These are phyloP conservation scores for Solanum paucissectum DNA, from an alignment of 257 asterid genomes.

Conservation along the genomic window DNA sequence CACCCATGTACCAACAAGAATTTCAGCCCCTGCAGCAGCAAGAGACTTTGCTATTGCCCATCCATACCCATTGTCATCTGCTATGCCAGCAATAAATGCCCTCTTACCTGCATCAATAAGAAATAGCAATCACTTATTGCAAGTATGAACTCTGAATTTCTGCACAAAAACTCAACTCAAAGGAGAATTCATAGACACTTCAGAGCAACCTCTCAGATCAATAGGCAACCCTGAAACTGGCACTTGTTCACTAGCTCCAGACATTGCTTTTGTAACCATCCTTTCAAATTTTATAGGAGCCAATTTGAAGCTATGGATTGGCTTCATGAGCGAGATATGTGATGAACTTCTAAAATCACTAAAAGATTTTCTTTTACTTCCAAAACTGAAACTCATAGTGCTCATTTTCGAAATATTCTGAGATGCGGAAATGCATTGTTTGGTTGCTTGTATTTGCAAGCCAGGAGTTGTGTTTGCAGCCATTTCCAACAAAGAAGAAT, in stretches of 20 bases:
- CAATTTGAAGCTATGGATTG: slow-evolving; percentile 16
- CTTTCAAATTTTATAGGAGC: slow-evolving; percentile 18
- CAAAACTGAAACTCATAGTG: slow-evolving; percentile 36
- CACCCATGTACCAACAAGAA: slow-evolving; percentile 98
- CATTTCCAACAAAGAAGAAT: slow-evolving; percentile 31
- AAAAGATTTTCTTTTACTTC: slow-evolving; percentile 29
- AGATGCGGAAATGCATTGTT: slow-evolving; percentile 25
- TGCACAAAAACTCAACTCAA: neutral
- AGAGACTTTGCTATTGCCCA: slow-evolving; percentile 8
- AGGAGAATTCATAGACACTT: neutral
- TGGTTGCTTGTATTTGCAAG: slow-evolving; percentile 29
- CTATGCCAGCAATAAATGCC: slow-evolving; percentile 27
- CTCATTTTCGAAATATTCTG: slow-evolving; percentile 23
- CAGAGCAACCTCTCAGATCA: slow-evolving; percentile 66
- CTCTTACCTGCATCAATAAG: slow-evolving; percentile 61
- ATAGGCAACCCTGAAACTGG: slow-evolving; percentile 71
- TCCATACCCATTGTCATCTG: slow-evolving; percentile 4
- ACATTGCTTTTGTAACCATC: slow-evolving; percentile 49
- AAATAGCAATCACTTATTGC: neutral
- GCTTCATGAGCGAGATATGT: slow-evolving; percentile 22
- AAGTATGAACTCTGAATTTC: neutral
- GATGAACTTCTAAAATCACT: slow-evolving; percentile 38
- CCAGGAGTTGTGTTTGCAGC: slow-evolving; percentile 46
- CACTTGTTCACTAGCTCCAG: slow-evolving; percentile 40
- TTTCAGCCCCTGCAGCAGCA: slow-evolving; percentile 3